These are phyloP conservation scores for Vitis riparia DNA, from an alignment of 164 flowering plant genomes.

Conservation along the genomic window DNA sequence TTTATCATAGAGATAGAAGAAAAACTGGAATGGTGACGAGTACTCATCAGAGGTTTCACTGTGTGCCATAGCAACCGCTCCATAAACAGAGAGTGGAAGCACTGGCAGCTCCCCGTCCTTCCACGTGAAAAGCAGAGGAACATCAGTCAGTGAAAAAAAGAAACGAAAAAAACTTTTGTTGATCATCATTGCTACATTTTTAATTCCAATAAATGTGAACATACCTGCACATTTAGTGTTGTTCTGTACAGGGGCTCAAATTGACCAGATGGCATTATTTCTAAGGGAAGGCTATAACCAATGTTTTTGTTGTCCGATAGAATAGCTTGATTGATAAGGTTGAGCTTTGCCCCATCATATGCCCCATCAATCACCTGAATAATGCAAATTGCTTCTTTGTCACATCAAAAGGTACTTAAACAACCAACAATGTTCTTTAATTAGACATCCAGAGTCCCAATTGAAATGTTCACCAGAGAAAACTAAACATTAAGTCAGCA, in stretches of 20 bases:
- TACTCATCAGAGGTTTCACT: constrained; percentile 77
- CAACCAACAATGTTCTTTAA: too few relatives aligned
- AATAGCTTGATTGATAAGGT: constrained; percentile 64
- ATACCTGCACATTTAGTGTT: constrained; percentile 73
- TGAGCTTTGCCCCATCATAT: constrained; percentile 78
- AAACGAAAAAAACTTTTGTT: neutral
- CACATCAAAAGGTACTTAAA: neutral
- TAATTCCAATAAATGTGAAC: neutral
- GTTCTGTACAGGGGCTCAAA: constrained; percentile 93
- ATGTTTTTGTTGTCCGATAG: constrained; percentile 55
- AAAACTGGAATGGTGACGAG: constrained; percentile 88
- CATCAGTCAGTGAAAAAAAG: neutral
- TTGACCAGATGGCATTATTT: constrained; percentile 95
- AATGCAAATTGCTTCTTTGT: neutral
- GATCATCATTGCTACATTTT: neutral
- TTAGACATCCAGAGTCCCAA: too few relatives aligned
- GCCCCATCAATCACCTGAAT: constrained; percentile 79
- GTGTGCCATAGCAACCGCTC: constrained; percentile 95
- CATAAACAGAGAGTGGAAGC: constrained; percentile 93
- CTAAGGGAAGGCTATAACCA: constrained; percentile 70
- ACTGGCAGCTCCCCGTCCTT: constrained; percentile 98
- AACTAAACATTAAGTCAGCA: too few relatives aligned
- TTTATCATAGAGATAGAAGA: constrained; percentile 91
- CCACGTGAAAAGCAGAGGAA: constrained; percentile 5
- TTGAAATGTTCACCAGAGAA: neutral